phyloP scores from a whole-genome alignment of 768 basidiomycete species.

The Podaxis sp. region DNA sequence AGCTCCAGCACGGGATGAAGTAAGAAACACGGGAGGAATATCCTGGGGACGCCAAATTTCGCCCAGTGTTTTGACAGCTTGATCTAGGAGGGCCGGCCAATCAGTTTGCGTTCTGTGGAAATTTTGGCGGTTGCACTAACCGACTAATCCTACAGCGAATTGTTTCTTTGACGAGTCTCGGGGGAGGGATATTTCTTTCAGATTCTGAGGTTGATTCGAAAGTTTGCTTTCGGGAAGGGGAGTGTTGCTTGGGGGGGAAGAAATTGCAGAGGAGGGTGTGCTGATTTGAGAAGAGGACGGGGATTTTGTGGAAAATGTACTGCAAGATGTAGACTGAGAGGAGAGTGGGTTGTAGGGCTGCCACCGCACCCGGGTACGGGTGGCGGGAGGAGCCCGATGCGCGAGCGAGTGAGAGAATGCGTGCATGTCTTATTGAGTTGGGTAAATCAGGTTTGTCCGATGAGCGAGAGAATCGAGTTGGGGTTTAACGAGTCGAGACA shows the following conservation, averaged over 20 bases:
- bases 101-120: neutral
- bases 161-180: slow-evolving; percentile 46
- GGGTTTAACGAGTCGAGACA: slow-evolving; percentile 21
- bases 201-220: slow-evolving; percentile 11
- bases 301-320: slow-evolving; percentile 31
- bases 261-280: slow-evolving; percentile 55
- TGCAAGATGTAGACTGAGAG: slow-evolving; percentile 32
- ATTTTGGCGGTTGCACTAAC: slow-evolving; percentile 36
- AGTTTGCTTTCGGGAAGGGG: slow-evolving; percentile 30
- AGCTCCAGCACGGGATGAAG: slow-evolving; percentile 14
- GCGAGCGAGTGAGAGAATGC: slow-evolving; percentile 47
- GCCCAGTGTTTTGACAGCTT: slow-evolving; percentile 71
- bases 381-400: slow-evolving; percentile 66
- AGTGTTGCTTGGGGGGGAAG: slow-evolving; percentile 36
- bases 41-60: slow-evolving; percentile 81
- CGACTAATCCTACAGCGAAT: slow-evolving; percentile 65
- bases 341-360: slow-evolving; percentile 64
- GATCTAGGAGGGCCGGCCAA: slow-evolving; percentile 42
- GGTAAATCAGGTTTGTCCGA: slow-evolving; percentile 22
- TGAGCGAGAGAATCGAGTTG: slow-evolving; percentile 20
- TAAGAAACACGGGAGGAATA: slow-evolving; percentile 50
- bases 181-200: slow-evolving; percentile 8
- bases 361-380: slow-evolving; percentile 72
- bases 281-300: slow-evolving; percentile 41
- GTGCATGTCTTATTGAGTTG: slow-evolving; percentile 33